Base-by-base conservation (phyloP, 208 protist genomes). In the Trypanosoma avium region DNA sequence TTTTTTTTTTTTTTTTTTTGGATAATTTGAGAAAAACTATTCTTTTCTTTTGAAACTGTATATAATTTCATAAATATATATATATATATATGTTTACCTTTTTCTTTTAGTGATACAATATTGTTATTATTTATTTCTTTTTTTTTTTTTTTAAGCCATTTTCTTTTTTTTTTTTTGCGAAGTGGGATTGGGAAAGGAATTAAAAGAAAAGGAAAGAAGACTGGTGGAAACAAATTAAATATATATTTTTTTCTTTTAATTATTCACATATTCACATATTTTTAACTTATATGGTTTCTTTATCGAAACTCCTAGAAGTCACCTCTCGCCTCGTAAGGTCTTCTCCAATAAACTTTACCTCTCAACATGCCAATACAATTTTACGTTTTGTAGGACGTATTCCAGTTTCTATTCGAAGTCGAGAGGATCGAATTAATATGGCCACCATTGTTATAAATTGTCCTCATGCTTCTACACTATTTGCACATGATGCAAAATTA, bases 211-310 rank as follows among this genome's bases (percentile, higher is more conserved):
- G 17, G 24, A 9, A 19, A 55, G 9, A 55, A 19, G 27, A 13
- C 13, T 27, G n/a, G 47, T 33, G 17, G 38, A 30, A 10, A 35
- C 24, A 4, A 2, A 30, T 26, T 26, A 38, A 30, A 42, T 3
- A 4, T 40, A 49, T 61, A 13, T 63, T n/a, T 54, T 6, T 5
- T 42, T 63, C 8, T 32, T 19, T 63, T 53, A 27, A 21, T 63
- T 40, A 35, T 53, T 4, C 22, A 50, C 27, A 15, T 62, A 8
- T 21, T 49, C 29, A 26, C 32, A 54, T 64, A n/a, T 64, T 52
- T n/a, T 52, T 24, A 40, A 4, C 38, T n/a, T 4, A 48, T 60
- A 73, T 73, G 67, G 67, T 73, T 47, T 67, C 67, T 3, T 26
- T 61, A n/a, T 43, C 59, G 27, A 61, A 43, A 22, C 40, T 73